Conservation (phyloP, 345 rosid species). For the Eucalyptus curtisii region DNA sequence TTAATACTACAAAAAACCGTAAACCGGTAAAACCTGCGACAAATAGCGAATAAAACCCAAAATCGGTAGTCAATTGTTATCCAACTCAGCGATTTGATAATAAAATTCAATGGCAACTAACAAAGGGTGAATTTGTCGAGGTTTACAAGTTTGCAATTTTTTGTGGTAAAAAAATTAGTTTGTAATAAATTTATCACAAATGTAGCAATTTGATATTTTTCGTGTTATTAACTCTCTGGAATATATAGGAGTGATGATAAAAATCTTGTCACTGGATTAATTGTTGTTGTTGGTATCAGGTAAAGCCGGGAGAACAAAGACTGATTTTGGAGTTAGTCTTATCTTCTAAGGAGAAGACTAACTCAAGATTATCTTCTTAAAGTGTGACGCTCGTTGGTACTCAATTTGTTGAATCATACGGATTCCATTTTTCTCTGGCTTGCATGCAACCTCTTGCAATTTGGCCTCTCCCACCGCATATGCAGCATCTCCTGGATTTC, state of each 20-base stretch:
- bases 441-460: background rate
- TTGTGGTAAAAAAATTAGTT: too few species aligned
- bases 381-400: background rate
- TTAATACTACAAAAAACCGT: rapidly evolving
- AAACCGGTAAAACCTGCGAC: rapidly evolving
- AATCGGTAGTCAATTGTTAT: rapidly evolving
- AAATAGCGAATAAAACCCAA: rapidly evolving
- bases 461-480: background rate
- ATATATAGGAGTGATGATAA: too few species aligned
- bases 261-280: background rate
- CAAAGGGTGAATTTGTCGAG: rapidly evolving
- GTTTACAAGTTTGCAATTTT: rapidly evolving
- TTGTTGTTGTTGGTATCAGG: background rate
- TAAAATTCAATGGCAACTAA: too few species aligned
- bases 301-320: background rate
- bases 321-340: background rate
- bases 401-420: background rate
- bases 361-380: background rate
- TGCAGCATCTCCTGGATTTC: too few species aligned
- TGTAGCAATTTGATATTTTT: too few species aligned
- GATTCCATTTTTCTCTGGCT: background rate
- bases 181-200: rapidly evolving
- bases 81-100: rapidly evolving
- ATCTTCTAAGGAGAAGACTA: background rate
- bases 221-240: rapidly evolving